Evolutionary conservation across 257 asterid genomes (phyloP).

Genomic region (Lavandula angustifolia): DNA sequence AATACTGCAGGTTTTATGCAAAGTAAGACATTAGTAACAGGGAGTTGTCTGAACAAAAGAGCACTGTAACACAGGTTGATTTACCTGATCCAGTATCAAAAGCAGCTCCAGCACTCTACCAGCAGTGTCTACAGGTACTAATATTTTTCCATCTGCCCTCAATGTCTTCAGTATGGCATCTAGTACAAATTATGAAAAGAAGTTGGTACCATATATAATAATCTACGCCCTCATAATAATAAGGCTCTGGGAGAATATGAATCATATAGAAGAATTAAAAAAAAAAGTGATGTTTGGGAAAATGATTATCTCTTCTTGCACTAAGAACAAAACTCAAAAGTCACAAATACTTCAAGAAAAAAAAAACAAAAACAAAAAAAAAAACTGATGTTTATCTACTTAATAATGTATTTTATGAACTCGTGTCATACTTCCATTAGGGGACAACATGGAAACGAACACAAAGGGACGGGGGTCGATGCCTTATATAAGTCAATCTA

Average conservation of each 20-base stretch:
- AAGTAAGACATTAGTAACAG: conserved; percentile 28
- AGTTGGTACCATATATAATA: conserved; percentile 2
- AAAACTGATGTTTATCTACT: background rate
- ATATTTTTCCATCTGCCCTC: conserved; percentile 76
- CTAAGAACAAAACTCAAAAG: conserved; percentile 5
- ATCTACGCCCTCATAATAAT: conserved; percentile 1
- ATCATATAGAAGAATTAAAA: conserved; percentile 16
- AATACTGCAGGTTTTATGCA: conserved; percentile 65
- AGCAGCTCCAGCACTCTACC: conserved; percentile 95
- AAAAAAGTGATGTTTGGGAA: background rate
- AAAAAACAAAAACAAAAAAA: background rate
- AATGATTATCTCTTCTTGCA: conserved; percentile 4
- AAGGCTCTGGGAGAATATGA: conserved; percentile 13
- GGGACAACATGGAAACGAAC: background rate
- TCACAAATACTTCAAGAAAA: conserved; percentile 17
- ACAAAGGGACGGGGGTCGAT: background rate
- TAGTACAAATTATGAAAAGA: conserved; percentile 36
- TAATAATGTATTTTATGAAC: background rate
- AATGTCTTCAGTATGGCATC: conserved; percentile 72
- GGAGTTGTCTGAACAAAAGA: conserved; percentile 27
- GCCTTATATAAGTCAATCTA: background rate
- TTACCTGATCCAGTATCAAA: conserved; percentile 85
- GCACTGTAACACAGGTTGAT: conserved; percentile 27
- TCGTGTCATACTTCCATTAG: conserved; percentile 6
- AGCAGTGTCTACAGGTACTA: conserved; percentile 93